Base-by-base conservation (phyloP, 805 yeast species). In the Ogataea methanolica region DNA sequence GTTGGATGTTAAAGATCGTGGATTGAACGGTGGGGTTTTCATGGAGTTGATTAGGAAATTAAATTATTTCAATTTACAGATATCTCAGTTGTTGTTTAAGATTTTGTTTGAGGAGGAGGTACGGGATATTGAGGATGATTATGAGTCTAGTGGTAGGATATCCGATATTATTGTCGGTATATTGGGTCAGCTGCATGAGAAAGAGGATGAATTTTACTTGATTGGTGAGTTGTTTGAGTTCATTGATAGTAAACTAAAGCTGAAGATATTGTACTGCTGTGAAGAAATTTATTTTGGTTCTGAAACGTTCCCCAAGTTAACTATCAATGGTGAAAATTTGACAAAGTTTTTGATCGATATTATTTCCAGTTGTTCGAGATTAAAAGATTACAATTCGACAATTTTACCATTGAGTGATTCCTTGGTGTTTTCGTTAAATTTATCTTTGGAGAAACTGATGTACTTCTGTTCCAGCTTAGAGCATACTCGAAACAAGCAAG, bases 281-380 rank as follows among this genome's bases (percentile, higher is more conserved):
- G 78, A 74, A 46, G 62, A 62, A n/a, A 51, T 70, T 6, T 75
- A 73, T 51, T 54, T 75, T 41, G 67, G 69, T 15, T 70, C 74
- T 1, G 70, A 68, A 7, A 57, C 51, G 1, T 74, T 75, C 52
- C 79, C 79, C 2, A 53, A 51, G 35, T 52, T 62, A 5, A 33
- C 47, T 11, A 42, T 52, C 3, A 46, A 56, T 19, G 59, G 59
- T 14, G 41, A 54, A 23, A 63, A 73, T 49, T 51, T 72, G 39
- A 55, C 77, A 1, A 70, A 72, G 0, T 60, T 65, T 14, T 60
- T 78, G 41, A 69, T 67, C 43, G 78, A 73, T 52, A 73, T 69
- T 42, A 72, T 78, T 43, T 71, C 72, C 33, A 76, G 73, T 51
- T 75, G 79, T 51, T 70, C 78, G 4, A 68, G 72, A 41, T 49